phyloP scores from a whole-genome alignment of 345 rosid species.

The Dovyalis caffra region DNA sequence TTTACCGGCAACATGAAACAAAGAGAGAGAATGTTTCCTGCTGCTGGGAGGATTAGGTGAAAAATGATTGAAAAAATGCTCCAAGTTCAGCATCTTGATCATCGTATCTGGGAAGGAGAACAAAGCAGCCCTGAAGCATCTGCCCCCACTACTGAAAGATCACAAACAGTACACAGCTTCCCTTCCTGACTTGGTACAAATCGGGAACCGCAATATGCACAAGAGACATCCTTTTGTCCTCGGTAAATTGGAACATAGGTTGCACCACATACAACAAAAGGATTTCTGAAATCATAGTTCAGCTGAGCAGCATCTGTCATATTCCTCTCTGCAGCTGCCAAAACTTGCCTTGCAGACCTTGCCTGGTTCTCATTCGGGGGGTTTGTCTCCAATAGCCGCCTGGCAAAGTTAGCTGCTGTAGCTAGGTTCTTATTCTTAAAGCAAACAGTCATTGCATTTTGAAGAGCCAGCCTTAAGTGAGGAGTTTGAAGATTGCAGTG shows the following conservation, averaged over 20 bases:
- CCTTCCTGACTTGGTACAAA: slow-evolving; percentile 81
- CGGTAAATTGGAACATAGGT: slow-evolving; percentile 88
- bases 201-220: slow-evolving; percentile 82
- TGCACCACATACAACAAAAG: slow-evolving; percentile 85
- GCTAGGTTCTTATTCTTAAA: slow-evolving; percentile 75
- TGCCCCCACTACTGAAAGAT: slow-evolving; percentile 79
- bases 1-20: slow-evolving; percentile 16
- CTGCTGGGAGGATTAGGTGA: slow-evolving; percentile 13
- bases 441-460: slow-evolving; percentile 75
- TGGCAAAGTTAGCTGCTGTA: slow-evolving; percentile 79
- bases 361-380: slow-evolving; percentile 76
- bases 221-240: slow-evolving; percentile 80
- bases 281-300: slow-evolving; percentile 92
- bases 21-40: not conserved
- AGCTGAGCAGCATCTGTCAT: slow-evolving; percentile 61
- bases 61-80: slow-evolving; percentile 16
- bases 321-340: slow-evolving; percentile 79
- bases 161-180: slow-evolving; percentile 68
- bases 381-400: slow-evolving; percentile 75
- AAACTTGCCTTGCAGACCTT: slow-evolving; percentile 74
- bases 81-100: not conserved
- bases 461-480: slow-evolving; percentile 74
- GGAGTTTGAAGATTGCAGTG: slow-evolving; percentile 88
- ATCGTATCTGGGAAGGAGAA: slow-evolving; percentile 77
- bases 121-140: slow-evolving; percentile 94